A percentile compares a stretch with the other conserved stretches of the same genome.
Conservation (phyloP, 73 alveolate genomes). For the Paramecium sexaurelia region DNA sequence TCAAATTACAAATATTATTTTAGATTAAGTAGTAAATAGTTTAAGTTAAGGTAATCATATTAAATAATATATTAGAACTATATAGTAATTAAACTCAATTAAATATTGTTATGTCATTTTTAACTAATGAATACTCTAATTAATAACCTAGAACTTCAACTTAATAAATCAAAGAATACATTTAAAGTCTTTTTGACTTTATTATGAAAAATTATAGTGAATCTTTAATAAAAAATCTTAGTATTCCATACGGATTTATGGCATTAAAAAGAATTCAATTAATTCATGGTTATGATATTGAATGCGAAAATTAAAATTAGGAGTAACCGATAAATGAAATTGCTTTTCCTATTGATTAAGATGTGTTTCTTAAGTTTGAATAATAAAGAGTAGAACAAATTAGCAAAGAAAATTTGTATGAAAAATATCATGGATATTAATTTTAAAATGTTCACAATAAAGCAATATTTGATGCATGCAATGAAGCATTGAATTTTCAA, state of each 20-base stretch:
- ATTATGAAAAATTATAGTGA: background rate
- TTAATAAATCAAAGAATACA: background rate
- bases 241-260: constrained; percentile 2
- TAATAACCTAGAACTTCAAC: background rate
- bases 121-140: background rate
- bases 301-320: background rate
- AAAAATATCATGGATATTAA: constrained; percentile 51
- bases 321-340: background rate
- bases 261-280: background rate
- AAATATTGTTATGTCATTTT: background rate
- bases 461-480: constrained; percentile 80
- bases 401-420: background rate
- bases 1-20: background rate
- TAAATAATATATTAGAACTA: background rate
- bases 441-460: constrained; percentile 75
- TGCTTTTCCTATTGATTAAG: constrained; percentile 7
- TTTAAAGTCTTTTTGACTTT: background rate
- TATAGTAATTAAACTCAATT: background rate
- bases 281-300: constrained; percentile 34
- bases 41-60: background rate
- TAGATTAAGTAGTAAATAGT: background rate
- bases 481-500: constrained; percentile 74
- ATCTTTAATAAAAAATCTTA: background rate
- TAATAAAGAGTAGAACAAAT: background rate
- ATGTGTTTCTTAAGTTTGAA: background rate